Base-by-base conservation (phyloP, 768 basidiomycete genomes). In the Aureoboletus auriporus region DNA sequence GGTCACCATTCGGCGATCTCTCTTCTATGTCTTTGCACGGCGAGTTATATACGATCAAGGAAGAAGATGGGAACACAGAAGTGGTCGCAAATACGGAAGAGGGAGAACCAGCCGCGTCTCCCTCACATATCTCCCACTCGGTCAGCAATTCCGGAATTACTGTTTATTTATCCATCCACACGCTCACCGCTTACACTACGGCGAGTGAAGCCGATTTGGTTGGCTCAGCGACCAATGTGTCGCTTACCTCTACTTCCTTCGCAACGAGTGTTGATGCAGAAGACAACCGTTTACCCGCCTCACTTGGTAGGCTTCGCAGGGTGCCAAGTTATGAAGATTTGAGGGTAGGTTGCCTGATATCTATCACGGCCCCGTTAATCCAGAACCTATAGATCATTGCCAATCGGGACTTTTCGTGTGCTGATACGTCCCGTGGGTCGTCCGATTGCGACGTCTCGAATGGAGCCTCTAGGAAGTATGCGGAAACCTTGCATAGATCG, bases 251-350 rank as follows among this genome's bases (percentile, higher is more conserved):
- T 26, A 51, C 58, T 36, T 62, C 61, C 26, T 42, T 58, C 3
- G 56, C 46, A 33, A 63, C 61, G 31, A 63, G 53, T n/a, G 39
- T 62, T 8, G 47, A 55, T 20, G 38, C 41, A 8, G 49, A 42
- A 16, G 49, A 54, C 8, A 43, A 11, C 36, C 27, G 8, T 23
- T 50, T 36, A 16, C 33, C 44, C 1, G 23, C 11, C 9, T 14
- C 29, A 26, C 35, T 27, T 17, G 50, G 42, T 34, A 23, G 36
- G 44, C 61, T 61, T 41, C 58, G 58, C 39, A 57, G 52, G 30
- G 49, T 63, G 1, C 47, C 42, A 33, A 41, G 14, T 26, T 50
- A 52, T 40, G 58, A 61, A 29, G 49, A 63, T 40, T 17, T 61
- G 30, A 63, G 47, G 45, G 60, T 52, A 35, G 14, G 44, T 29